These are phyloP conservation scores for Candida parachauliodes DNA, from an alignment of 805 yeast genomes.

Conservation along the genomic window DNA sequence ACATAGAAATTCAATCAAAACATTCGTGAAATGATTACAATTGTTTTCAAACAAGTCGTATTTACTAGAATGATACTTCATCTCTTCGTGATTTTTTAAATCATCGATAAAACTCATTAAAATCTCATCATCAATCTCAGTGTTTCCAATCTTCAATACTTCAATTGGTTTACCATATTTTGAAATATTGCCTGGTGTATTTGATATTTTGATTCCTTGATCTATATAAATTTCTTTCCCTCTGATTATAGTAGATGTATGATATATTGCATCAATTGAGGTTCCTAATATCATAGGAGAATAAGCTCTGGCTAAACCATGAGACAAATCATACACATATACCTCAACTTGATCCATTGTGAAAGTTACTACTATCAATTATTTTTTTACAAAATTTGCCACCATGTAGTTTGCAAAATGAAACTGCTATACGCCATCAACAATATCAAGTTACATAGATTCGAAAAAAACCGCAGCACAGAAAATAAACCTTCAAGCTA, in stretches of 20 bases:
- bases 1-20: slow-evolving; percentile 52
- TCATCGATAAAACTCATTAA: slow-evolving; percentile 53
- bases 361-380: background rate
- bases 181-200: slow-evolving; percentile 46
- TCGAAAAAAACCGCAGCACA: too few species aligned
- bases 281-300: slow-evolving; percentile 51
- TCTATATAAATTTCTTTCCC: slow-evolving; percentile 59
- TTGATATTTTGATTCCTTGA: slow-evolving; percentile 45
- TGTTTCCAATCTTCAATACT: slow-evolving; percentile 50
- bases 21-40: slow-evolving; percentile 66
- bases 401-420: background rate
- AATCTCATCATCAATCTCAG: slow-evolving; percentile 49
- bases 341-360: slow-evolving; percentile 41
- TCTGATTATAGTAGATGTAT: slow-evolving; percentile 54
- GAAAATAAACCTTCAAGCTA: too few species aligned
- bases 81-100: slow-evolving; percentile 32
- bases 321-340: slow-evolving; percentile 61
- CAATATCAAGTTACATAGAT: too few species aligned
- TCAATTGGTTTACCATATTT: slow-evolving; percentile 58
- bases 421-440: too few species aligned
- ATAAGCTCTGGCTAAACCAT: slow-evolving; percentile 53
- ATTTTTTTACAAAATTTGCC: background rate
- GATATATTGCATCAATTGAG: slow-evolving; percentile 62
- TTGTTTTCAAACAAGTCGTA: slow-evolving; percentile 62
- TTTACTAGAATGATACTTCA: slow-evolving; percentile 41